Evolutionary conservation across 1,139 yeast species (phyloP), one percentile per base, ranked within the genome.

Genomic region (Kluyveromyces sp.): DNA sequence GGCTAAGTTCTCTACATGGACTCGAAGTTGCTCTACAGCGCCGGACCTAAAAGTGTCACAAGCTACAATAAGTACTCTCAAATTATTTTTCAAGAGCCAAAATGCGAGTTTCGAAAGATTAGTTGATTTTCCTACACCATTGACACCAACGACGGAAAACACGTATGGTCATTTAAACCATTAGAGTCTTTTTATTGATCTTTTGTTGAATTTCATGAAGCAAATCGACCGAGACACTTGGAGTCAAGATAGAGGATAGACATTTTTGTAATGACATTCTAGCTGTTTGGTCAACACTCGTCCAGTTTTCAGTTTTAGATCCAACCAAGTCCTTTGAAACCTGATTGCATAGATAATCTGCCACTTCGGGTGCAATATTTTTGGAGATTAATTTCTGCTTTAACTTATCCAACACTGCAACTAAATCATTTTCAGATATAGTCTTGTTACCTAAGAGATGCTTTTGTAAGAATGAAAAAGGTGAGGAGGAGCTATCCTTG

Each of bases 41-140:
- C 98, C 98, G 0, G 97, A 88, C 67, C 98, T 77, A 70, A 92
- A 92, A 0, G 98, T 94, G 69, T 92, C 98, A 68, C 98, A 92
- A 0, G 98, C 98, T 39, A 96, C 95, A 56, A 92, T 85, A 48
- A 92, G 73, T 1, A 92, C 96, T 56, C 79, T 81, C 63, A 87
- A 75, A 62, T 90, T 81, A 65, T 92, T 92, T 63, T 90, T 97
- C 48, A 92, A 68, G 45, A 92, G 73, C 98, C 98, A 92, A 63
- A 87, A 94, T 1, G 96, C 98, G 48, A 92, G 71, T 66, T 90
- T 92, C 36, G 97, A 95, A 51, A 92, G 72, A 60, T 89, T 94
- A 3, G 98, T 94, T 0, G 97, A 90, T 65, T 94, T 92, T 29
- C 98, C 98, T 34, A 92, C 98, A 40, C 98, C 98, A 63, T 92